Percentiles rank a stretch among this genome's conserved stretches.
Evolutionary conservation across 345 rosid species (phyloP).

Genomic region (Hirschfeldia incana): DNA sequence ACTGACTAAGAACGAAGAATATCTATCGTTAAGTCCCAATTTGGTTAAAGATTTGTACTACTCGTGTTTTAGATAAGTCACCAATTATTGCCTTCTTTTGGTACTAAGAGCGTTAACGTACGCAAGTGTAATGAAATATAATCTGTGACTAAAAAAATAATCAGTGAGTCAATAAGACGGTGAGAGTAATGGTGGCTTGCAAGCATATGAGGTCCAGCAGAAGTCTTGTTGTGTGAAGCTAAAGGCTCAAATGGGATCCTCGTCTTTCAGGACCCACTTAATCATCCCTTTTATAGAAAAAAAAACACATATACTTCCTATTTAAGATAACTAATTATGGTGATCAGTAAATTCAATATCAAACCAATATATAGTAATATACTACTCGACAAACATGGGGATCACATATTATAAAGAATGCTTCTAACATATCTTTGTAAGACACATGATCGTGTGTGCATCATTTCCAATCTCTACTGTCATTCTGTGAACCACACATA

Average conservation of each 20-base stretch:
- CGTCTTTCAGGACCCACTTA: conserved; percentile 24
- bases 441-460: neutral
- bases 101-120: conserved; percentile 7
- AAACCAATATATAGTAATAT: neutral
- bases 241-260: conserved; percentile 33
- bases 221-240: conserved; percentile 53
- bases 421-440: neutral
- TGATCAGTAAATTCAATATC: neutral
- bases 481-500: neutral
- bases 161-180: conserved; percentile 14
- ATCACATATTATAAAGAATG: neutral
- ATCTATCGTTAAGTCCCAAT: neutral
- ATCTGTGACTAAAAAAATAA: conserved; percentile 3
- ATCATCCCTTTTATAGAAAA: neutral
- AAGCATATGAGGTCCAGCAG: conserved; percentile 4
- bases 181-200: conserved; percentile 35
- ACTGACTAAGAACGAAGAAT: neutral
- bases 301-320: neutral
- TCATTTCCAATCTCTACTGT: neutral
- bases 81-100: conserved; percentile 1
- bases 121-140: neutral
- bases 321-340: conserved; percentile 2
- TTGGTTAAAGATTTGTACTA: neutral
- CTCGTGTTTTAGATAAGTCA: conserved; percentile 14
- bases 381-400: neutral